phyloP scores from a whole-genome alignment of 768 basidiomycete species.

The Mycena floridula region DNA sequence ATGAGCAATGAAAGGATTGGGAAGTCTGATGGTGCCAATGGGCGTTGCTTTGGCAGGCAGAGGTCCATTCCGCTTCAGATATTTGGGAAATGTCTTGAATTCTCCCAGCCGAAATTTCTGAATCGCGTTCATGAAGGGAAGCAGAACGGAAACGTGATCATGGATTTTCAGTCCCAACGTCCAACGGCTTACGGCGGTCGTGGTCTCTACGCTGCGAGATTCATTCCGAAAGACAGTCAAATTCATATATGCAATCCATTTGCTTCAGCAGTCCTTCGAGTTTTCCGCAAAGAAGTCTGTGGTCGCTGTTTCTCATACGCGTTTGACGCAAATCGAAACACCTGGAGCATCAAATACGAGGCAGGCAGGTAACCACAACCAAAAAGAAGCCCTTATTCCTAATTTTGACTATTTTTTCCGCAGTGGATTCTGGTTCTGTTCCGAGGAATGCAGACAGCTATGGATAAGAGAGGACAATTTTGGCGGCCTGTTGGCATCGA shows the following conservation, averaged over 20 bases:
- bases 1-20: conserved; percentile 69
- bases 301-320: conserved; percentile 59
- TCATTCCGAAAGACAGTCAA: conserved; percentile 35
- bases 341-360: conserved; percentile 38
- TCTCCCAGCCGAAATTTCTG: conserved; percentile 42
- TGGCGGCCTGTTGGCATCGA: conserved; percentile 22
- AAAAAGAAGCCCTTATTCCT: too few relatives aligned
- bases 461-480: conserved; percentile 34
- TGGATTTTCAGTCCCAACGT: too few relatives aligned
- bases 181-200: conserved; percentile 47
- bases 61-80: conserved; percentile 30
- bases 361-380: conserved; percentile 34
- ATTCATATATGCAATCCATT: conserved; percentile 47
- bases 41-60: conserved; percentile 17
- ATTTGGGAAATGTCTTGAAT: conserved; percentile 29
- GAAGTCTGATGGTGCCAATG: conserved; percentile 21
- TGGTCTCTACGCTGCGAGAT: conserved; percentile 40
- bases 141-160: conserved; percentile 5
- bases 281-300: conserved; percentile 64
- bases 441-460: conserved; percentile 33
- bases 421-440: conserved; percentile 65
- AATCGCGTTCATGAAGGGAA: conserved; percentile 25
- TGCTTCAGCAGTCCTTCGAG: conserved; percentile 50
- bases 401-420: too few relatives aligned
- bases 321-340: conserved; percentile 39